Conservation (phyloP, 495 filamentous ascomycete species). For the Sporormia fimetaria region DNA sequence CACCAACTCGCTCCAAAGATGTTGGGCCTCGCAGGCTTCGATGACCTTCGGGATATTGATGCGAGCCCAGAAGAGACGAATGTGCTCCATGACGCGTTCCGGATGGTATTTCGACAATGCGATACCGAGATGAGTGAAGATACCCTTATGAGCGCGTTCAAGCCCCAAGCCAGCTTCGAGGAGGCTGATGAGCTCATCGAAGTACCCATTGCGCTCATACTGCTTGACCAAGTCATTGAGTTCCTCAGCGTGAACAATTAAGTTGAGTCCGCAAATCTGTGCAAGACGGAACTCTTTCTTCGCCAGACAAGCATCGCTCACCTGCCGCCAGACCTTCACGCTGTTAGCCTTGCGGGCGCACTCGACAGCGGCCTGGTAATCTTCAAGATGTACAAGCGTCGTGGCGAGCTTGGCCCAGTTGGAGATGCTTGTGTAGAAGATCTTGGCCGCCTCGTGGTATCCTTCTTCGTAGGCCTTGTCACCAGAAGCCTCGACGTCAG, state of each 20-base stretch:
- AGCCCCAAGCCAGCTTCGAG: slow-evolving; percentile 93
- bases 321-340: slow-evolving; percentile 99
- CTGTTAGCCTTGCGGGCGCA: slow-evolving; percentile 98
- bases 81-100: slow-evolving; percentile 94
- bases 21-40: slow-evolving; percentile 84
- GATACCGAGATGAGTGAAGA: slow-evolving; percentile 95
- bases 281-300: slow-evolving; percentile 99
- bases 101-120: slow-evolving; percentile 94
- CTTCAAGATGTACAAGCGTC: slow-evolving; percentile 86
- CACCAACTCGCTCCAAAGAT: slow-evolving; percentile 94
- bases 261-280: slow-evolving; percentile 97
- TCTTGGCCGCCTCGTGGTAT: slow-evolving; percentile 92
- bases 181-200: slow-evolving; percentile 90
- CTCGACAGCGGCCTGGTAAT: slow-evolving; percentile 97
- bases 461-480: slow-evolving; percentile 97
- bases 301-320: slow-evolving; percentile 88
- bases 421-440: slow-evolving; percentile 95
- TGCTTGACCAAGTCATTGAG: slow-evolving; percentile 85
- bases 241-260: slow-evolving; percentile 97
- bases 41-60: slow-evolving; percentile 99
- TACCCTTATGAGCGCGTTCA: slow-evolving; percentile 83
- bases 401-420: slow-evolving; percentile 99
- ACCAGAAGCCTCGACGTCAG: slow-evolving; percentile 87
- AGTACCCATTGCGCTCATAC: slow-evolving; percentile 96
- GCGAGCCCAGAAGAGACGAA: slow-evolving; percentile 96